These are phyloP conservation scores for Filobasidium floriforme DNA, from an alignment of 768 basidiomycete genomes.

Conservation along the genomic window DNA sequence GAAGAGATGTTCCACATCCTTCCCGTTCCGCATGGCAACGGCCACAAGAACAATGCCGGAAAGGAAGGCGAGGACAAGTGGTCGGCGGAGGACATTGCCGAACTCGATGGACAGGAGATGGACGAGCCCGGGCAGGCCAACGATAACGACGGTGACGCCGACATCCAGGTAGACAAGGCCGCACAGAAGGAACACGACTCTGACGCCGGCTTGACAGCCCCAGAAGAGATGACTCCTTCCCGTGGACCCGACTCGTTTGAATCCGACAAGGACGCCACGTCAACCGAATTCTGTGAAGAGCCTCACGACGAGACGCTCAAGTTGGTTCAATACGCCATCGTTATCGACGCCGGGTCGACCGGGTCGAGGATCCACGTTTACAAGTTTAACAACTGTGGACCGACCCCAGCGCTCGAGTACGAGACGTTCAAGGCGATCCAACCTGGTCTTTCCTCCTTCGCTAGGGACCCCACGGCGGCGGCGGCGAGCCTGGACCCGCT, in stretches of 20 bases:
- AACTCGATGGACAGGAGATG: slow-evolving; percentile 30
- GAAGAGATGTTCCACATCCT: slow-evolving; percentile 29
- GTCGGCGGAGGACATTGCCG: slow-evolving; percentile 28
- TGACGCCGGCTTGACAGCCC: slow-evolving; percentile 16
- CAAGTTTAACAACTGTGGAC: slow-evolving; percentile 87
- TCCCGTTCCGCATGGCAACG: slow-evolving; percentile 23
- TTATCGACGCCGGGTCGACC: slow-evolving; percentile 97
- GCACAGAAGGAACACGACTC: slow-evolving; percentile 6
- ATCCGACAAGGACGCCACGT: slow-evolving; percentile 64
- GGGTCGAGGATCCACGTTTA: slow-evolving; percentile 96
- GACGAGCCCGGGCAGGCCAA: slow-evolving; percentile 10
- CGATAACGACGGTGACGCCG: background rate
- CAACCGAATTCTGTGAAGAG: slow-evolving; percentile 63
- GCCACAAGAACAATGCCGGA: slow-evolving; percentile 10
- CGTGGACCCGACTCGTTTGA: slow-evolving; percentile 52
- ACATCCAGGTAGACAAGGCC: slow-evolving; percentile 1
- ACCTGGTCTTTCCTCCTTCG: slow-evolving; percentile 68
- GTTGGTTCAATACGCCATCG: slow-evolving; percentile 84
- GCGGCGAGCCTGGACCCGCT: slow-evolving; percentile 71
- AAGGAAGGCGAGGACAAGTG: slow-evolving; percentile 17
- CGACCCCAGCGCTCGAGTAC: slow-evolving; percentile 74
- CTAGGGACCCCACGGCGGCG: slow-evolving; percentile 57
- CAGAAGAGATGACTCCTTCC: slow-evolving; percentile 27
- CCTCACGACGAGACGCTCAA: slow-evolving; percentile 52
- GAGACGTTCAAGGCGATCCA: slow-evolving; percentile 79